Conservation (phyloP, 192 early-diverging fungal species). For the Phlyctochytrium planicorne region DNA sequence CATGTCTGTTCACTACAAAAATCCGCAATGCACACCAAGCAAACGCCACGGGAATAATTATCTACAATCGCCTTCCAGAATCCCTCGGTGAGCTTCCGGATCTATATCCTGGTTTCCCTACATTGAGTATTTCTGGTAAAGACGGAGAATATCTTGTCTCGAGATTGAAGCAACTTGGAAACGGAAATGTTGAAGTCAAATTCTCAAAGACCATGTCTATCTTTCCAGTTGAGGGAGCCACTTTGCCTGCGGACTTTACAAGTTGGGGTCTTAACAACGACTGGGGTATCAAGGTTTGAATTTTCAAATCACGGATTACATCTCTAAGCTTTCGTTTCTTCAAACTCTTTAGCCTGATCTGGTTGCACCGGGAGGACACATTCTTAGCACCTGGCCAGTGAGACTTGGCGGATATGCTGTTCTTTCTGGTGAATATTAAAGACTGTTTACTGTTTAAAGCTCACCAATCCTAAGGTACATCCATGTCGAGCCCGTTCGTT, state of each 20-base stretch:
- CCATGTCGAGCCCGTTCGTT: constrained; percentile 78
- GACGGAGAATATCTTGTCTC: constrained; percentile 6
- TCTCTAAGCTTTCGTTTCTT: too few relatives aligned
- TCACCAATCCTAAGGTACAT: constrained; percentile 55
- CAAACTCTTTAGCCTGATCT: constrained; percentile 26
- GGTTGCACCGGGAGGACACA: constrained; percentile 31
- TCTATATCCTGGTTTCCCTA: not conserved
- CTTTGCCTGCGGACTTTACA: not conserved
- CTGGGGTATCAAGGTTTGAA: constrained; percentile 7
- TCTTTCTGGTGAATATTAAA: constrained; percentile 5
- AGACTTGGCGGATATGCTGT: constrained; percentile 14
- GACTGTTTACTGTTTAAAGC: not conserved
- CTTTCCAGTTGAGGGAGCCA: not conserved
- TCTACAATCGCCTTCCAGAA: constrained; percentile 24
- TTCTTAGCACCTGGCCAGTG: constrained; percentile 29
- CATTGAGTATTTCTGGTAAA: constrained; percentile 3
- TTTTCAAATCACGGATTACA: too few relatives aligned
- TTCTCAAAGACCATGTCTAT: not conserved
- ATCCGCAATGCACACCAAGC: constrained; percentile 27
- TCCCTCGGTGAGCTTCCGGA: not conserved
- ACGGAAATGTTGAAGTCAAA: constrained; percentile 6
- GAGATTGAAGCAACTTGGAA: not conserved
- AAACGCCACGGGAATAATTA: constrained; percentile 21
- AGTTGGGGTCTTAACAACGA: constrained; percentile 6
- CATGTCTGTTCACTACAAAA: constrained; percentile 68